Evolutionary conservation across 768 basidiomycete genomes (phyloP).

Genomic region (Boletus barrowsii): DNA sequence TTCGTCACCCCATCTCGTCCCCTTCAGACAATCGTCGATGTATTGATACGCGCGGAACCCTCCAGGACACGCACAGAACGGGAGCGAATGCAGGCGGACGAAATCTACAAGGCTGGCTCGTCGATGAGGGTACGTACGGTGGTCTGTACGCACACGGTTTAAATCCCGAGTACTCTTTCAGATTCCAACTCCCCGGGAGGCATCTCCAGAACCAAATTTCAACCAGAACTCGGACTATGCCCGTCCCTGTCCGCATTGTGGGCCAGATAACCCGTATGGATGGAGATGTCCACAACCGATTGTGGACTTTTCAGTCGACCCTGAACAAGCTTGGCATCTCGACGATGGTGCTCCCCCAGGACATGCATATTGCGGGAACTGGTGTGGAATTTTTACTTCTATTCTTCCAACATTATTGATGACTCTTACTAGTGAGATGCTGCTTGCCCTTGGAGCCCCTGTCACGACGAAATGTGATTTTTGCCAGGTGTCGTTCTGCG

Average conservation of each 20-base stretch:
- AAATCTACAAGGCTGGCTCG: slow-evolving; percentile 63
- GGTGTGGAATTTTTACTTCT: slow-evolving; percentile 43
- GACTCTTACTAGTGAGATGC: slow-evolving; percentile 53
- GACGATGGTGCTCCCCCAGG: slow-evolving; percentile 79
- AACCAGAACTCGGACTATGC: slow-evolving; percentile 62
- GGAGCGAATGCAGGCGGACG: slow-evolving; percentile 80
- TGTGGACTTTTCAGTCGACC: slow-evolving; percentile 63
- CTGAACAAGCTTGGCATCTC: slow-evolving; percentile 71
- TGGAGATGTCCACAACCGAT: slow-evolving; percentile 84
- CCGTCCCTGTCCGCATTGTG: slow-evolving; percentile 79
- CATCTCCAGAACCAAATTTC: slow-evolving; percentile 73
- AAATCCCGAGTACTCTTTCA: slow-evolving; percentile 25
- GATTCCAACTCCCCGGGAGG: slow-evolving; percentile 74
- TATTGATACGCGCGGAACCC: slow-evolving; percentile 68
- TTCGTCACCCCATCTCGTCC: slow-evolving; percentile 70
- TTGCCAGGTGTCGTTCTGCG: slow-evolving; percentile 80
- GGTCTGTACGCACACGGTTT: not conserved
- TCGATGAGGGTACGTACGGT: slow-evolving; percentile 56
- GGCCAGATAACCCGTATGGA: slow-evolving; percentile 64
- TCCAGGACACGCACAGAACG: slow-evolving; percentile 62
- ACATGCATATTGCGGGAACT: slow-evolving; percentile 79
- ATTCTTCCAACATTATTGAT: not conserved
- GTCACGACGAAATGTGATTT: slow-evolving; percentile 81
- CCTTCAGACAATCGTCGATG: slow-evolving; percentile 69
- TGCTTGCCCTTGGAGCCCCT: slow-evolving; percentile 71